Conservation (phyloP, 768 basidiomycete species). For the Hemileccinum rubropunctum region DNA sequence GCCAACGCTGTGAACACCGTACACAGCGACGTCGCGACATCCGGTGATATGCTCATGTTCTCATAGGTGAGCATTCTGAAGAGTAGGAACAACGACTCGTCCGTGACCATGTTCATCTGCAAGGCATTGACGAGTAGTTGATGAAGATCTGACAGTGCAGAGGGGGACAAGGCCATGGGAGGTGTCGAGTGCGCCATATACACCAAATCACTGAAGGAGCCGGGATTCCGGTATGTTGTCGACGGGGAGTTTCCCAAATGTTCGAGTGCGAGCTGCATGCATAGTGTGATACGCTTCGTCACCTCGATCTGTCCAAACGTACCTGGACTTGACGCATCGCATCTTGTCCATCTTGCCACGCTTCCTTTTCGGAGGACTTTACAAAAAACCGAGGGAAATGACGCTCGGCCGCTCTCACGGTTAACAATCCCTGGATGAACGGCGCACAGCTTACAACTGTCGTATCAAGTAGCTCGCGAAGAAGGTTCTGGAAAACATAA, state of each 20-base stretch:
- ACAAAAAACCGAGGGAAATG: constrained; percentile 46
- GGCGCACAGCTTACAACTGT: constrained; percentile 34
- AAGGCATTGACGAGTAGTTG: constrained; percentile 48
- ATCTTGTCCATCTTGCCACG: constrained; percentile 42
- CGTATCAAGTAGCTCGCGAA: constrained; percentile 35
- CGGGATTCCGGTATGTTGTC: constrained; percentile 9
- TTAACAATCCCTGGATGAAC: constrained; percentile 42
- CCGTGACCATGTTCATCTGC: constrained; percentile 51
- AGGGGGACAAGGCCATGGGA: constrained; percentile 12
- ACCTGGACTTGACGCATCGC: constrained; percentile 41
- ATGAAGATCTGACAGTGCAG: constrained; percentile 29
- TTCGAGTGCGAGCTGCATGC: constrained; percentile 30
- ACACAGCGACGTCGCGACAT: constrained; percentile 47
- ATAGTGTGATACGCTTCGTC: neutral
- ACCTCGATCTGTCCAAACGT: constrained; percentile 13
- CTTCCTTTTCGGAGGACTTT: constrained; percentile 28
- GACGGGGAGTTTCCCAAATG: constrained; percentile 25
- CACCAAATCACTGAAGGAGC: constrained; percentile 29
- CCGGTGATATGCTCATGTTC: constrained; percentile 34
- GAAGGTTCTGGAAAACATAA: constrained; percentile 23
- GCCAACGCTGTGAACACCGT: constrained; percentile 53
- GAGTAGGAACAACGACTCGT: constrained; percentile 60
- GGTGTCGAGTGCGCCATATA: constrained; percentile 23
- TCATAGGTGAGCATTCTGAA: constrained; percentile 27
- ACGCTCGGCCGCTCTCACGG: constrained; percentile 44